Percentiles rank a stretch among this genome's conserved stretches.
Evolutionary conservation across 345 rosid genomes (phyloP).

Genomic region (Reutealis trisperma): DNA sequence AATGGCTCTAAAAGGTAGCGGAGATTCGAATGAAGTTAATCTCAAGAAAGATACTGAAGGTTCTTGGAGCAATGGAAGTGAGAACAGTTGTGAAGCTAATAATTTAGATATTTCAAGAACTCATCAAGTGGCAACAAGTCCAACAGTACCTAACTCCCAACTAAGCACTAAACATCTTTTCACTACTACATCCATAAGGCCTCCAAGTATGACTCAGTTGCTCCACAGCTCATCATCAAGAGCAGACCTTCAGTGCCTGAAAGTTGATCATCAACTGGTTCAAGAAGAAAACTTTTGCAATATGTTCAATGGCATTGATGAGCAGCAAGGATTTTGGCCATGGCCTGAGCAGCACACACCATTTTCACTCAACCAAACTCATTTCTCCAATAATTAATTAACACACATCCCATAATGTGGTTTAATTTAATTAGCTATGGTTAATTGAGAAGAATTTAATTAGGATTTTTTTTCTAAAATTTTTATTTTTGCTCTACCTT

Average conservation of each 20-base stretch:
- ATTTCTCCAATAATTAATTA: constrained; percentile 23
- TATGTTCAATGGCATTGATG: constrained; percentile 72
- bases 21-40: constrained; percentile 49
- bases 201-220: constrained; percentile 46
- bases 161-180: constrained; percentile 45
- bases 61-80: constrained; percentile 80
- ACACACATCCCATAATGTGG: background rate
- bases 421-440: background rate
- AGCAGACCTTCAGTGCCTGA: constrained; percentile 45
- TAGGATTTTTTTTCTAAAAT: constrained; percentile 2
- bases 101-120: constrained; percentile 53
- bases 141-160: constrained; percentile 33
- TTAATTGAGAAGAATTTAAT: constrained; percentile 15
- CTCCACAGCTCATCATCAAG: constrained; percentile 50
- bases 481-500: background rate
- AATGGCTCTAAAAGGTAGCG: constrained; percentile 43
- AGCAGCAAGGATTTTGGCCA: constrained; percentile 70
- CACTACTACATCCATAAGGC: constrained; percentile 56
- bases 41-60: constrained; percentile 55
- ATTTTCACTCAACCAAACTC: constrained; percentile 44
- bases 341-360: constrained; percentile 67
- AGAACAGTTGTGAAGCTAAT: constrained; percentile 56
- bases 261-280: constrained; percentile 44
- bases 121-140: constrained; percentile 42
- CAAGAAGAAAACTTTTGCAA: constrained; percentile 56